Conservation (phyloP, 192 early-diverging fungal genomes). For the Coemansia sp. region DNA sequence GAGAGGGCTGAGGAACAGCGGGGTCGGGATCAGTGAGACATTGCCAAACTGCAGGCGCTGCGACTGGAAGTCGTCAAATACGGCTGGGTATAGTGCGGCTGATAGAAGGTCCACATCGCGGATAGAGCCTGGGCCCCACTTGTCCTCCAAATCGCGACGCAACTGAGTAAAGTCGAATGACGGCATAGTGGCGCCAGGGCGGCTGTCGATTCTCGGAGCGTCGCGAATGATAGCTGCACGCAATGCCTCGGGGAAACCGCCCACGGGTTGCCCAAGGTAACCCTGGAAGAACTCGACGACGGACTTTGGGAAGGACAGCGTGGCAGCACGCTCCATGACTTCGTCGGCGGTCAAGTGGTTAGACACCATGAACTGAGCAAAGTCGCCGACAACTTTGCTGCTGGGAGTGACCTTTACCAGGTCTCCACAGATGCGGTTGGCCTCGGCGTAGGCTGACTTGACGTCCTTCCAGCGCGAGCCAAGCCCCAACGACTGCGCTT, state of each 20-base stretch:
- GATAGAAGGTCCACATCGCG: slow-evolving; percentile 86
- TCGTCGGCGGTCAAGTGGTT: slow-evolving; percentile 77
- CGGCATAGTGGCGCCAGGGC: slow-evolving; percentile 80
- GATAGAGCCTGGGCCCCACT: slow-evolving; percentile 74
- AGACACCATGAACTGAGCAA: slow-evolving; percentile 98
- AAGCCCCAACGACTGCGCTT: slow-evolving; percentile 90
- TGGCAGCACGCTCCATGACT: slow-evolving; percentile 71
- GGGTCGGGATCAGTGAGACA: slow-evolving; percentile 86
- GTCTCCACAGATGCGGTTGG: slow-evolving; percentile 91
- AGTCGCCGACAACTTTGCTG: slow-evolving; percentile 97
- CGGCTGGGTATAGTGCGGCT: slow-evolving; percentile 92
- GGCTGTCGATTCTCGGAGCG: slow-evolving; percentile 72
- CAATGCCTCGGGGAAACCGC: slow-evolving; percentile 92
- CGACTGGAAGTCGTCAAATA: slow-evolving; percentile 81
- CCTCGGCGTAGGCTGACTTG: slow-evolving; percentile 86
- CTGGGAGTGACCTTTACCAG: slow-evolving; percentile 98
- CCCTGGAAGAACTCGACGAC: slow-evolving; percentile 98
- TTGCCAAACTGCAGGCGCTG: slow-evolving; percentile 80
- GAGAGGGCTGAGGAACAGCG: slow-evolving; percentile 85
- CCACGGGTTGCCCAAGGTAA: slow-evolving; percentile 89
- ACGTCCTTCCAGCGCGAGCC: slow-evolving; percentile 94
- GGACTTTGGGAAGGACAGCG: slow-evolving; percentile 89
- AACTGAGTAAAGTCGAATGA: slow-evolving; percentile 77
- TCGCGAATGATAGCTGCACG: slow-evolving; percentile 80
- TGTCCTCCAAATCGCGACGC: slow-evolving; percentile 73